Conservation (phyloP, 495 filamentous ascomycete genomes). For the Pyronema omphalodes region DNA sequence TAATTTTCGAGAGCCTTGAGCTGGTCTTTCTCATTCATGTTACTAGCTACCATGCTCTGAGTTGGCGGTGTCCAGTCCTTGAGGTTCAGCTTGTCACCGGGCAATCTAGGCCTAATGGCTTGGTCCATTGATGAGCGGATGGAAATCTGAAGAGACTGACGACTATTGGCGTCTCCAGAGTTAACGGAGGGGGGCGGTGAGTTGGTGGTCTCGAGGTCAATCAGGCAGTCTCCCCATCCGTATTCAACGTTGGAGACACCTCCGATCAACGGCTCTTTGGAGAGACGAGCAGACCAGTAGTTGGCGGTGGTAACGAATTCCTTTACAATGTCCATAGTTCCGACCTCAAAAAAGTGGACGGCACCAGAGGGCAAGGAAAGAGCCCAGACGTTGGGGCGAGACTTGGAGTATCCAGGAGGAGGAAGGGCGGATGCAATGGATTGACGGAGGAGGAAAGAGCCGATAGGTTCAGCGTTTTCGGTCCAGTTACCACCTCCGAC, state of each 20-base stretch:
- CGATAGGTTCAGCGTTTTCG: constrained; percentile 75
- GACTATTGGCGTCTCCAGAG: constrained; percentile 16
- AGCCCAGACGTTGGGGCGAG: constrained; percentile 84
- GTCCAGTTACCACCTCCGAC: constrained; percentile 96
- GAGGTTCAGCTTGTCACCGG: constrained; percentile 71
- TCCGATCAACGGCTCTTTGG: constrained; percentile 77
- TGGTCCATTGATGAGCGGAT: constrained; percentile 58
- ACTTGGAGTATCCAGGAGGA: constrained; percentile 78
- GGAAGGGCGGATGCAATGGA: constrained; percentile 83
- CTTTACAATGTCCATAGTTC: constrained; percentile 80
- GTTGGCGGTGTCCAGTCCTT: constrained; percentile 86
- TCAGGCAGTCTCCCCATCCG: constrained; percentile 80
- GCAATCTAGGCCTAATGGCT: constrained; percentile 44
- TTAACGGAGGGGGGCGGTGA: constrained; percentile 24
- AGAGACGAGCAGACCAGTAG: constrained; percentile 90
- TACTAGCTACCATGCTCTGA: constrained; percentile 71
- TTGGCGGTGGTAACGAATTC: constrained; percentile 92
- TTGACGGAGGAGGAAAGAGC: constrained; percentile 73
- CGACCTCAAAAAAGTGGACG: constrained; percentile 92
- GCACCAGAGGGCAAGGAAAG: constrained; percentile 82
- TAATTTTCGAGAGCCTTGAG: constrained; percentile 55
- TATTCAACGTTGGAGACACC: constrained; percentile 96
- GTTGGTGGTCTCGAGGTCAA: constrained; percentile 45
- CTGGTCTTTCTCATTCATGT: constrained; percentile 61
- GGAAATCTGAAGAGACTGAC: constrained; percentile 52